Conservation (phyloP, 352 stramenopile species). For the Blastocystis hominis region DNA sequence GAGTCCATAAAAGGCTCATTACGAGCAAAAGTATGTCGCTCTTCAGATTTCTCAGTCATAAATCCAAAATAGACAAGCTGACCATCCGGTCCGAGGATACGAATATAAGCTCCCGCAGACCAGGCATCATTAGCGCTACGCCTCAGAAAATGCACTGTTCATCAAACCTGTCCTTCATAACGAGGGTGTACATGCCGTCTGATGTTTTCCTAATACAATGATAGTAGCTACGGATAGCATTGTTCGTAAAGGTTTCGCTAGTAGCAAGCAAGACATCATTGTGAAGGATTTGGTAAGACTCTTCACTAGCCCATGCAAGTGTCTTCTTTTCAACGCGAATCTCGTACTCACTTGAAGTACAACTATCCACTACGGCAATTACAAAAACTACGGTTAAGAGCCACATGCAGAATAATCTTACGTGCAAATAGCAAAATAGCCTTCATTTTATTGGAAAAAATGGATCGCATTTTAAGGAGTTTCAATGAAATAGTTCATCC, state of each 20-base stretch:
- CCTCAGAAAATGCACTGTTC: background rate
- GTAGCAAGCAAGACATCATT: slow-evolving; percentile 7
- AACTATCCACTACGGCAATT: background rate
- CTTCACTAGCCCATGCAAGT: background rate
- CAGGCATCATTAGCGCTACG: slow-evolving; percentile 1
- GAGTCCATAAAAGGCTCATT: background rate
- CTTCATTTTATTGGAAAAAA: background rate
- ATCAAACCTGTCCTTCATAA: slow-evolving; percentile 19
- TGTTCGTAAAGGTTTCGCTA: slow-evolving; percentile 47
- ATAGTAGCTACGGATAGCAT: slow-evolving; percentile 37
- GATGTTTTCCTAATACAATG: slow-evolving; percentile 20
- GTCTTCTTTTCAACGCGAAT: slow-evolving; percentile 48
- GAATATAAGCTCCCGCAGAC: slow-evolving; percentile 9
- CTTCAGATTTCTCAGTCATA: background rate
- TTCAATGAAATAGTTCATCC: background rate
- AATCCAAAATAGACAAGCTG: slow-evolving; percentile 15
- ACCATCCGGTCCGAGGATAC: slow-evolving; percentile 22
- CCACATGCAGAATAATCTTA: background rate
- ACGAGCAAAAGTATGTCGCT: slow-evolving; percentile 10
- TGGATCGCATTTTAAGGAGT: background rate
- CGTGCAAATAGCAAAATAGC: background rate
- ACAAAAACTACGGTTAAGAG: background rate
- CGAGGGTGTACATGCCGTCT: background rate
- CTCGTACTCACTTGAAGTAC: background rate
- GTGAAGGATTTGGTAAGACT: slow-evolving; percentile 47